These are phyloP conservation scores for Peronospora destructor DNA, from an alignment of 352 stramenopile species.

Conservation along the genomic window DNA sequence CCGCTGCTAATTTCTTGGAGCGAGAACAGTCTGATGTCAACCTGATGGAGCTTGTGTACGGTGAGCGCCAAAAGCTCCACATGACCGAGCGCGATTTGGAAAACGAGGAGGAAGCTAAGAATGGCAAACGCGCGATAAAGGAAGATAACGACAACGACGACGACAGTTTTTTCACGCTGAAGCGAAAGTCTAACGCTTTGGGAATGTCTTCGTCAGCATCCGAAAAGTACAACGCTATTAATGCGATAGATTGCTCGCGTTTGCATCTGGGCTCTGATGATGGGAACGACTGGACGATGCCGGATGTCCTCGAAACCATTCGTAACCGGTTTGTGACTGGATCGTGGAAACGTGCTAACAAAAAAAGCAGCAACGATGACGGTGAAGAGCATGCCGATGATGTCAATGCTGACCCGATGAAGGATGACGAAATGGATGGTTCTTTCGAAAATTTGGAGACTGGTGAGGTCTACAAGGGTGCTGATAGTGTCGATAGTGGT, in stretches of 20 bases:
- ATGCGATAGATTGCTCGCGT: slow-evolving; percentile 74
- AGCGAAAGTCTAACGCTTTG: slow-evolving; percentile 42
- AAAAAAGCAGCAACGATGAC: slow-evolving; percentile 36
- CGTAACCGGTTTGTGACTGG: slow-evolving; percentile 95
- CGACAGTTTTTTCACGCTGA: slow-evolving; percentile 72
- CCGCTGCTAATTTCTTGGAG: slow-evolving; percentile 80
- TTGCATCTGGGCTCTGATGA: slow-evolving; percentile 68
- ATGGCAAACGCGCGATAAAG: slow-evolving; percentile 18
- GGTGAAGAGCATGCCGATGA: slow-evolving; percentile 37
- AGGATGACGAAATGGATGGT: slow-evolving; percentile 89
- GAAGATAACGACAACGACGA: slow-evolving; percentile 51
- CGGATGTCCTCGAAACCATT: slow-evolving; percentile 68
- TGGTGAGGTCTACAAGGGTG: slow-evolving; percentile 62
- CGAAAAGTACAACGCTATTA: slow-evolving; percentile 57
- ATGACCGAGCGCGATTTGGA: slow-evolving; percentile 71
- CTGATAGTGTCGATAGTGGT: slow-evolving; percentile 25
- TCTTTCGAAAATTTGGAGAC: slow-evolving; percentile 98
- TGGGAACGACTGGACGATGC: slow-evolving; percentile 68
- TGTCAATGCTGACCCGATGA: slow-evolving; percentile 43
- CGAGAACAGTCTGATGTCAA: slow-evolving; percentile 77
- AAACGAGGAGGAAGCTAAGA: slow-evolving; percentile 42
- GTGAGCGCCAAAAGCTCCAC: slow-evolving; percentile 72
- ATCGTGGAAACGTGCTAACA: slow-evolving; percentile 85
- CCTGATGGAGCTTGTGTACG: slow-evolving; percentile 90
- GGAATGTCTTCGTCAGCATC: slow-evolving; percentile 27